phyloP scores from a whole-genome alignment of 2,329 filamentous ascomycete species.

The Fusarium nisikadoi region DNA sequence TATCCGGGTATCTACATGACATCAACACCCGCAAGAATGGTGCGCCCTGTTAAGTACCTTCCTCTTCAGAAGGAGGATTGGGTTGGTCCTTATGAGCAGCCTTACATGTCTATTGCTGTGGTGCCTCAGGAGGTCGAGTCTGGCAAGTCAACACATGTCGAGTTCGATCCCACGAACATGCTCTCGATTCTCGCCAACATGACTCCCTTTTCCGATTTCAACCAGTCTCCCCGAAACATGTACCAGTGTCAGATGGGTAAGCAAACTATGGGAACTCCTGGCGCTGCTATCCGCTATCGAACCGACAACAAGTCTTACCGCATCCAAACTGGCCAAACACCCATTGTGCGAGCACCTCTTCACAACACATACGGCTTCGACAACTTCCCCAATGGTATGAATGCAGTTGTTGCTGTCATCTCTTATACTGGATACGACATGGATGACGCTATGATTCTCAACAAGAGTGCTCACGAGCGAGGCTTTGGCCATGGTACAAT shows the following conservation, averaged over 20 bases:
- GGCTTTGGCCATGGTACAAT: conserved; percentile 96
- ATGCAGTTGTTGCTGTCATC: conserved; percentile 95
- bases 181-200: conserved; percentile 98
- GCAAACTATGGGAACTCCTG: conserved; percentile 98
- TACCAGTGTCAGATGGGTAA: conserved; percentile 99
- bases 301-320: conserved; percentile 98
- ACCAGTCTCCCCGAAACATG: conserved; percentile 99
- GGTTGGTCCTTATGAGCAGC: conserved; percentile 94
- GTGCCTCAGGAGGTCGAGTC: conserved; percentile 87
- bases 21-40: conserved; percentile 85
- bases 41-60: conserved; percentile 91
- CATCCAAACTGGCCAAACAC: conserved; percentile 94
- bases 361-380: conserved; percentile 97
- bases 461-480: conserved; percentile 95
- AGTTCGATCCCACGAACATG: conserved; percentile 94
- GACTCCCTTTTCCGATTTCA: conserved; percentile 98
- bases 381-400: conserved; percentile 97
- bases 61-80: conserved; percentile 86
- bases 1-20: conserved; percentile 97
- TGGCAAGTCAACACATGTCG: conserved; percentile 92
- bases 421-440: conserved; percentile 99
- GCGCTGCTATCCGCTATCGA: conserved; percentile 82
- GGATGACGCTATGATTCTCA: conserved; percentile 99
- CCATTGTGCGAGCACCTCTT: conserved; percentile 88
- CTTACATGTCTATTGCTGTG: conserved; percentile 97